A percentile compares a stretch with the other conserved stretches of the same genome.
Evolutionary conservation across 2,329 filamentous ascomycete genomes (phyloP).

Genomic region (Ascochyta koolunga): DNA sequence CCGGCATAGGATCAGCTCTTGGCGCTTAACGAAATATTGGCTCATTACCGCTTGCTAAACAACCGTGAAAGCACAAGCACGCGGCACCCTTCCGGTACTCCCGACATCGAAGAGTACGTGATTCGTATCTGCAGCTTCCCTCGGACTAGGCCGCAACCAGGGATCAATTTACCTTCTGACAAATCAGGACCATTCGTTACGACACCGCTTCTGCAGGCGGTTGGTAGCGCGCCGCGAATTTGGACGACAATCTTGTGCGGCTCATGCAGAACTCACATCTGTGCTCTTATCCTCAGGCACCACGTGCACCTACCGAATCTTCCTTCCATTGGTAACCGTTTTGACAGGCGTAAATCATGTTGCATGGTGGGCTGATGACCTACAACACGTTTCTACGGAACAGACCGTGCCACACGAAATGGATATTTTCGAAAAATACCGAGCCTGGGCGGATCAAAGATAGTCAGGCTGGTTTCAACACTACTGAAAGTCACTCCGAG

Average conservation of each 20-base stretch:
- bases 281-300: neutral
- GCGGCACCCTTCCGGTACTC: constrained; percentile 14
- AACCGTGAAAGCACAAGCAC: constrained; percentile 1
- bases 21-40: neutral
- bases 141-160: constrained; percentile 29
- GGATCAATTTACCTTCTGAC: constrained; percentile 13
- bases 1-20: neutral
- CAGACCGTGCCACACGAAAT: constrained; percentile 4
- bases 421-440: neutral
- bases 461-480: neutral
- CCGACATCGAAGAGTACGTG: constrained; percentile 19
- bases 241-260: constrained; percentile 21
- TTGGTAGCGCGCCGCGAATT: constrained; percentile 24
- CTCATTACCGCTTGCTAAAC: neutral
- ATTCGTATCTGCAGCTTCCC: constrained; percentile 23
- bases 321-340: neutral
- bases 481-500: constrained; percentile 8
- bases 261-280: neutral
- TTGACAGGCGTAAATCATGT: neutral
- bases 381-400: neutral
- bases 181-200: constrained; percentile 38
- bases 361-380: neutral
- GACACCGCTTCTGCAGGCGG: constrained; percentile 22
- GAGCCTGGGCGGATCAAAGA: neutral
- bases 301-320: constrained; percentile 14